These are phyloP conservation scores for Penicillium sp. DNA, from an alignment of 2,329 filamentous ascomycete genomes.

Conservation along the genomic window DNA sequence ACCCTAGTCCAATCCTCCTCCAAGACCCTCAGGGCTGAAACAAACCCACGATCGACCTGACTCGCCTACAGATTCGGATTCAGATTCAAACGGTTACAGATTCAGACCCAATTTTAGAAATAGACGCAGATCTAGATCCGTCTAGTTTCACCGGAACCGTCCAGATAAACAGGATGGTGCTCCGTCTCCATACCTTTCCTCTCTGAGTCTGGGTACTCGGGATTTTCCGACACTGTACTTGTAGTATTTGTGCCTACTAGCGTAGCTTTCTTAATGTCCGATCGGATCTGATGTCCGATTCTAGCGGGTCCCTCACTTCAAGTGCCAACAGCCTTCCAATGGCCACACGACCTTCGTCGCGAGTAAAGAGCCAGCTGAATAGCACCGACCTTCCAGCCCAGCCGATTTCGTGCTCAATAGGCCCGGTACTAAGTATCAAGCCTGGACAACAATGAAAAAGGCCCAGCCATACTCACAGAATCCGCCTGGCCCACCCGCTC, in stretches of 20 bases:
- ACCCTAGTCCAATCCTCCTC: background rate
- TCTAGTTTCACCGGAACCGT: background rate
- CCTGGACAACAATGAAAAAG: background rate
- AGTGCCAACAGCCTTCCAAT: background rate
- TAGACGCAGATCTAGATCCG: background rate
- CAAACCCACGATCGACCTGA: background rate
- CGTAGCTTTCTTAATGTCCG: background rate
- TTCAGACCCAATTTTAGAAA: background rate
- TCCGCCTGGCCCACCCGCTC: too few species aligned
- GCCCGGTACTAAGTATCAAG: background rate
- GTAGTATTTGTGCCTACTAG: background rate
- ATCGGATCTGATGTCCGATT: background rate
- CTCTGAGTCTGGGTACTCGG: too few species aligned
- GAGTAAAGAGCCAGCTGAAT: background rate
- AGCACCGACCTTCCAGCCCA: background rate
- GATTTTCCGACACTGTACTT: too few species aligned
- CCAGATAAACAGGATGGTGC: too few species aligned
- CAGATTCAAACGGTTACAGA: background rate
- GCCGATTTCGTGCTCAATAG: background rate
- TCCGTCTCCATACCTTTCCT: too few species aligned
- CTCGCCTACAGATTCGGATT: background rate
- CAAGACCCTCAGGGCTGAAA: conserved; percentile 8
- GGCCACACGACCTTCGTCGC: background rate
- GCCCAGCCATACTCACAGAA: background rate
- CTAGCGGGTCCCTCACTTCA: background rate